phyloP scores from a whole-genome alignment of 148 eudicot species.

The Selenicereus undatus region DNA sequence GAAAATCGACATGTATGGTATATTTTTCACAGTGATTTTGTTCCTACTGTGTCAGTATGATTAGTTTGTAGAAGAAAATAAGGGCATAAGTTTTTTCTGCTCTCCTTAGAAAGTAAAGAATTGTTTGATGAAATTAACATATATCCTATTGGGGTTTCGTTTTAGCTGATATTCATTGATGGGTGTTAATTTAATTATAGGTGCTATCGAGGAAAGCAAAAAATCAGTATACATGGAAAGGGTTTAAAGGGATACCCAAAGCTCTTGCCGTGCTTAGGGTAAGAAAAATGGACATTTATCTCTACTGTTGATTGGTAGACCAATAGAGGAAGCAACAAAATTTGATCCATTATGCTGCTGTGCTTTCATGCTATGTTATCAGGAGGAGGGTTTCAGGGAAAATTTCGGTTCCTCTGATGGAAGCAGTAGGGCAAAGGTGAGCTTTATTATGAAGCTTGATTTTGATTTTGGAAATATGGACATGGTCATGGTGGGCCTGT shows the following conservation, averaged over 20 bases:
- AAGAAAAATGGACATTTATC: slow-evolving; percentile 3
- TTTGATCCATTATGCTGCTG: background rate
- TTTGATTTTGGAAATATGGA: background rate
- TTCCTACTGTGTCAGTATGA: background rate
- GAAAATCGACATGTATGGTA: background rate
- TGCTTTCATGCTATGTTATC: background rate
- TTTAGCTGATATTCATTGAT: background rate
- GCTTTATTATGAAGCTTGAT: slow-evolving; percentile 6
- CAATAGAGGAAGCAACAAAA: background rate
- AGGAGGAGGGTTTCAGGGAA: slow-evolving; percentile 85
- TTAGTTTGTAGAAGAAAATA: background rate
- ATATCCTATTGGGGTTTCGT: background rate
- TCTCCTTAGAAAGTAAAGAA: background rate
- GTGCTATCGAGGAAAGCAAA: slow-evolving; percentile 75
- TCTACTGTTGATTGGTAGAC: background rate
- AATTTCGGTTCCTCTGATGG: slow-evolving; percentile 40
- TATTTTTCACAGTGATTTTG: background rate
- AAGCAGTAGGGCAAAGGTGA: slow-evolving; percentile 39
- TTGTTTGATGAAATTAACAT: background rate
- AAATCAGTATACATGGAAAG: slow-evolving; percentile 88
- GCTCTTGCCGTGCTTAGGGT: slow-evolving; percentile 72
- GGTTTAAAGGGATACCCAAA: slow-evolving; percentile 67
- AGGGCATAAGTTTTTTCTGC: background rate
- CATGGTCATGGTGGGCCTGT: background rate
- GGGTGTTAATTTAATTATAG: slow-evolving; percentile 30